A percentile compares a stretch with the other conserved stretches of the same genome.
Conservation (phyloP, 169 alveolate genomes). For the Ichthyophthirius multifiliis region DNA sequence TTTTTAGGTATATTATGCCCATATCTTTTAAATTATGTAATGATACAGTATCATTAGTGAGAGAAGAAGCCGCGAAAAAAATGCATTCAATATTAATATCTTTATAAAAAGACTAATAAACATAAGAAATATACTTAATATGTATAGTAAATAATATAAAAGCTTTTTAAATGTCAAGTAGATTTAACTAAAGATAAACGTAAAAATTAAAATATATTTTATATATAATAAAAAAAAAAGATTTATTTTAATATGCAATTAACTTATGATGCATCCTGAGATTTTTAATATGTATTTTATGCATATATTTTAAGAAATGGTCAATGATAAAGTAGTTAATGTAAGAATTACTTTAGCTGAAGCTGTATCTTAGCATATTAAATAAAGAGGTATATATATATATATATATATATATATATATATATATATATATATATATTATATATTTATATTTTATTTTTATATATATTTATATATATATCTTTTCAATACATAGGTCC, state of each 20-base stretch:
- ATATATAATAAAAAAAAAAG: not conserved
- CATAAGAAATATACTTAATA: not conserved
- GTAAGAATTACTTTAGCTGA: constrained; percentile 11
- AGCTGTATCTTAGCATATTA: not conserved
- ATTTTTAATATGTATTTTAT: not conserved
- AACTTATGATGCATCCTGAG: not conserved
- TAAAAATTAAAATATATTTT: not conserved
- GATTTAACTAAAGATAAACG: constrained; percentile 7
- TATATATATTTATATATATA: too few species aligned
- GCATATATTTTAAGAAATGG: not conserved
- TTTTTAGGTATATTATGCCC: constrained; percentile 34
- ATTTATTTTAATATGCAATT: not conserved
- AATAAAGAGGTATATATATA: not conserved
- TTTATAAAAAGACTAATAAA: not conserved
- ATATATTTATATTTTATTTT: too few species aligned
- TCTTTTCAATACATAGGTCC: not conserved
- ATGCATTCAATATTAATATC: not conserved
- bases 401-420: not conserved
- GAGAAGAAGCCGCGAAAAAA: constrained; percentile 12
- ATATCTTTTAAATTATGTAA: constrained; percentile 39
- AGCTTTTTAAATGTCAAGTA: not conserved
- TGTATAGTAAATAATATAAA: not conserved
- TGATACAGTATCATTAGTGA: constrained; percentile 33
- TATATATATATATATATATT: too few species aligned
- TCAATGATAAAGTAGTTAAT: not conserved